Conservation (phyloP, 805 yeast species). For the Saccharomycopsis fodiens region DNA sequence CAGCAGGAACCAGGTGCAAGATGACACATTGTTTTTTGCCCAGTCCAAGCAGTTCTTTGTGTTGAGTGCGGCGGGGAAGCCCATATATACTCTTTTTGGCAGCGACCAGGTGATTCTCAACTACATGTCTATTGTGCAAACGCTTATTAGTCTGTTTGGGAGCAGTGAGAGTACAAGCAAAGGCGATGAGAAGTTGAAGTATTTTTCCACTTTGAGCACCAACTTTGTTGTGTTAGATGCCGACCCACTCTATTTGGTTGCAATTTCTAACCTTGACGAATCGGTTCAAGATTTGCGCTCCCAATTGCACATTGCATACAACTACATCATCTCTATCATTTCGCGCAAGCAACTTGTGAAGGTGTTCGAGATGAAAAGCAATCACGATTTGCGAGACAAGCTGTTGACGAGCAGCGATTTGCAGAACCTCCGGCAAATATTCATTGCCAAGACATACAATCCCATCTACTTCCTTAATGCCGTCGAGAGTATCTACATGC, state of each 20-base stretch:
- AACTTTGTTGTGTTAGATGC: conserved; percentile 52
- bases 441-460: conserved; percentile 34
- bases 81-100: conserved; percentile 63
- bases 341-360: conserved; percentile 71
- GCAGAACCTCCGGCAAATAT: conserved; percentile 29
- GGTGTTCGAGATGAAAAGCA: conserved; percentile 62
- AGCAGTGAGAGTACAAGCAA: conserved; percentile 26
- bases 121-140: conserved; percentile 73
- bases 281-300: conserved; percentile 41
- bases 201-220: conserved; percentile 44
- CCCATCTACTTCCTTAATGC: conserved; percentile 61
- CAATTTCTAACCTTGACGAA: conserved; percentile 51
- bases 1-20: conserved; percentile 24
- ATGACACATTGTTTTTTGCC: conserved; percentile 27
- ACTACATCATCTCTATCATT: conserved; percentile 72
- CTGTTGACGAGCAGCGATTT: conserved; percentile 38
- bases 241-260: conserved; percentile 67
- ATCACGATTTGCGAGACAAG: conserved; percentile 74
- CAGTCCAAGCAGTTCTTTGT: conserved; percentile 65
- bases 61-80: conserved; percentile 81
- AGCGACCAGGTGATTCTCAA: conserved; percentile 59
- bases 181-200: conserved; percentile 33
- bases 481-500: conserved; percentile 52
- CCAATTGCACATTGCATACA: conserved; percentile 67
- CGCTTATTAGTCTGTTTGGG: conserved; percentile 65